Evolutionary conservation across 2,329 filamentous ascomycete species (phyloP), one percentile per base, ranked within the genome.

Genomic region (Fusarium sp.): DNA sequence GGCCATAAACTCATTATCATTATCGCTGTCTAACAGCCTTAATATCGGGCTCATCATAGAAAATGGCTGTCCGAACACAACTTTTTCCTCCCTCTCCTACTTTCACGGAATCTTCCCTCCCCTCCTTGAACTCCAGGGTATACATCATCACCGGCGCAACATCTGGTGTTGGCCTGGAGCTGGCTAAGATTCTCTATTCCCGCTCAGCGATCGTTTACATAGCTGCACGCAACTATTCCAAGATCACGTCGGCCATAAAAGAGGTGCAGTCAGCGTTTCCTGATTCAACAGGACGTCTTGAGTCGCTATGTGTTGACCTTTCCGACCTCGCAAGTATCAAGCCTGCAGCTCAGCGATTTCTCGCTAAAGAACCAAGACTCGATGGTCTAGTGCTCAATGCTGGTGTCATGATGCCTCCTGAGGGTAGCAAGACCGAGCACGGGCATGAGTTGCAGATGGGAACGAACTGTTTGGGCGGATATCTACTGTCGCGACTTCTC

Each of bases 81-180:
- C 38, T 73, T 25, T 76, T 69, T 13, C 71, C 74, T 13, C 69
- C 69, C 5, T 66, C 59, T 13, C 71, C 74, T 16, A 52, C 59
- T 35, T 76, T 76, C 15, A 74, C 69, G 21, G 74, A 73, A 43
- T 21, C 43, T 5, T 73, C 64, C n/a, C 58, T 76, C 12, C 60
- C 72, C 5, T 65, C 42, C 2, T 61, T 73, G 10, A 49, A 52
- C 40, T 71, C 64, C 21, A 53, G 61, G 42, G 60, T 73, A 28
- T 75, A 73, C 60, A 73, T 76, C 44, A 57, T 75, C 40, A 76
- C 74, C 5, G 67, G 74, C 23, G 69, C 71, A 52, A 73, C 74
- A 25, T 73, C 72, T 19, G 69, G 60, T 9, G 64, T 76, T 42
- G 73, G 71, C 9, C 47, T 72, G 11, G 68, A 76, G 30, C 56